Percentiles rank a stretch among this genome's conserved stretches.
These are phyloP conservation scores for Auricularia auricula-judae DNA, from an alignment of 768 basidiomycete genomes.

Conservation along the genomic window DNA sequence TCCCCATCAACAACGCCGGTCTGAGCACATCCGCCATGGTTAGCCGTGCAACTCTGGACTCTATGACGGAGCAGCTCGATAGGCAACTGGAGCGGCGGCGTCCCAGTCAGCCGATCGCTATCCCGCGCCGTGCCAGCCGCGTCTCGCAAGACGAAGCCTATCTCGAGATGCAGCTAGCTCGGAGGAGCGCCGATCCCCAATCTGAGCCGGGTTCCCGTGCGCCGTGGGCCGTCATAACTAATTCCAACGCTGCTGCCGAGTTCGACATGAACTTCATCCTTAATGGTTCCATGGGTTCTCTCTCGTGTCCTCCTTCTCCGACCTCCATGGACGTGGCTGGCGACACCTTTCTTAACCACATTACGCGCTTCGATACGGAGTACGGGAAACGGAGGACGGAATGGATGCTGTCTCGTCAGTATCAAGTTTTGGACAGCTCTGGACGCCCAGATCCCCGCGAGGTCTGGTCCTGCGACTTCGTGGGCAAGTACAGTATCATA, in stretches of 20 bases:
- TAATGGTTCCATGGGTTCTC: conserved; percentile 13
- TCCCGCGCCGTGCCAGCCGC: not conserved
- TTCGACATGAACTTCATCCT: conserved; percentile 29
- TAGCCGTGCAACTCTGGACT: not conserved
- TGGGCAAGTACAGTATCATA: conserved; percentile 56
- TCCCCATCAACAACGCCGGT: conserved; percentile 23
- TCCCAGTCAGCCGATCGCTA: not conserved
- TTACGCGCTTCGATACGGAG: conserved; percentile 24
- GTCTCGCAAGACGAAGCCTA: not conserved
- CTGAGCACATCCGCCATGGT: conserved; percentile 4
- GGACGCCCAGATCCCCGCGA: conserved; percentile 31
- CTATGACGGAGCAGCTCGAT: not conserved
- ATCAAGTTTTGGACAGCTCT: not conserved
- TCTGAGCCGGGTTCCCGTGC: conserved; percentile 1
- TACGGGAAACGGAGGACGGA: conserved; percentile 22
- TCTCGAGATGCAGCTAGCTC: not conserved
- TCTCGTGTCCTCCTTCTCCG: not conserved
- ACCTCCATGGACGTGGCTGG: conserved; percentile 10
- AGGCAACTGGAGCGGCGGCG: not conserved
- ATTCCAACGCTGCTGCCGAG: conserved; percentile 12
- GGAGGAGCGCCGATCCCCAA: not conserved
- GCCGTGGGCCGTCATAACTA: not conserved
- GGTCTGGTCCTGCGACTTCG: conserved; percentile 52
- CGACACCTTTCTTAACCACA: conserved; percentile 25
- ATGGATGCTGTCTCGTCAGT: conserved; percentile 22